These are phyloP conservation scores for Arthrobotrys sphaeroides DNA, from an alignment of 2,329 filamentous ascomycete genomes.

Conservation along the genomic window DNA sequence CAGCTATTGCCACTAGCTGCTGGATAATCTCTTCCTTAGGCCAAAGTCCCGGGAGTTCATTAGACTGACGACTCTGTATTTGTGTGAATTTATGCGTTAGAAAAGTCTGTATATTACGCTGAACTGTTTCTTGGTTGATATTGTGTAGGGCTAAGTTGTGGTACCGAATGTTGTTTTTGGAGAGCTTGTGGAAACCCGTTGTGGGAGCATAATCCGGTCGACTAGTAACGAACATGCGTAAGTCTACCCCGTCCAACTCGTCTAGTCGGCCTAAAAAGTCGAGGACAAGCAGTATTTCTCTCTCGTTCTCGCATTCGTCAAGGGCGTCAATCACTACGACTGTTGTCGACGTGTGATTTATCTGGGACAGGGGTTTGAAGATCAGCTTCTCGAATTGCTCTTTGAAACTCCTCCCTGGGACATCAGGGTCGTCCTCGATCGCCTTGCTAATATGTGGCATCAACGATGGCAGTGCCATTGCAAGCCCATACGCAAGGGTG, in stretches of 20 bases:
- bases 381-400: constrained; percentile 38
- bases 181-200: background rate
- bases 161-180: constrained; percentile 8
- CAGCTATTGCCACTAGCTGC: background rate
- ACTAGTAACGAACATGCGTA: constrained; percentile 34
- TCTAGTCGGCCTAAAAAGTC: constrained; percentile 10
- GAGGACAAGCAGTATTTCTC: constrained; percentile 10
- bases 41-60: background rate
- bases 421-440: constrained; percentile 59
- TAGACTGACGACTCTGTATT: background rate
- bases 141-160: constrained; percentile 14
- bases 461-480: constrained; percentile 58
- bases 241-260: constrained; percentile 3
- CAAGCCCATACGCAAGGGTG: constrained; percentile 62
- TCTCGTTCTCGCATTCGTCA: constrained; percentile 31
- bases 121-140: background rate
- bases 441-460: constrained; percentile 57
- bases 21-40: background rate
- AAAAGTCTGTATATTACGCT: constrained; percentile 6
- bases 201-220: constrained; percentile 5
- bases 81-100: background rate
- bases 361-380: constrained; percentile 5
- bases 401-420: constrained; percentile 3
- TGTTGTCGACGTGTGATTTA: background rate
- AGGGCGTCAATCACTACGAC: constrained; percentile 37